Conservation (phyloP, 2,329 filamentous ascomycete genomes). For the Teratosphaeria gauchensis region DNA sequence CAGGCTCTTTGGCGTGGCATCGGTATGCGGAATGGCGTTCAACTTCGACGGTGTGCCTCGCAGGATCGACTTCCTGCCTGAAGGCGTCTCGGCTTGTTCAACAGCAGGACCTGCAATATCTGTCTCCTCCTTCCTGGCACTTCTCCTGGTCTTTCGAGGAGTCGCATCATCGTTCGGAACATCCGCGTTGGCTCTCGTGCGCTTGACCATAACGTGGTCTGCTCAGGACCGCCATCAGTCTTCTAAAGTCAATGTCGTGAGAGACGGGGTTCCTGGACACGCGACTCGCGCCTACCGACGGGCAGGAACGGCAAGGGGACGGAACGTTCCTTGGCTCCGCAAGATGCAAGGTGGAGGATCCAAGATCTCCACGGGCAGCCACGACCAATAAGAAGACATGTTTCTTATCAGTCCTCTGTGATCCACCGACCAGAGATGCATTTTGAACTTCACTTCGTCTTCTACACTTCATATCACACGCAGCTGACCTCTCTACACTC, state of each 20-base stretch:
- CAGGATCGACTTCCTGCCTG: conserved; percentile 24
- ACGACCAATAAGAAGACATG: neutral
- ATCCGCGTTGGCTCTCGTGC: conserved; percentile 10
- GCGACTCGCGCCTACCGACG: neutral
- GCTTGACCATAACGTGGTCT: conserved; percentile 13
- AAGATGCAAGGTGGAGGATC: neutral
- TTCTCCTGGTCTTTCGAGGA: conserved; percentile 16
- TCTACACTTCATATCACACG: neutral
- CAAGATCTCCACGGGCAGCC: neutral
- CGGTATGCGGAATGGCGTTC: conserved; percentile 14
- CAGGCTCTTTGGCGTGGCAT: conserved; percentile 34
- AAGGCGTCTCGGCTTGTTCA: conserved; percentile 19
- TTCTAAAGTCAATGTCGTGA: neutral
- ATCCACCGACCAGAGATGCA: neutral
- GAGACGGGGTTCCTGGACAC: too few relatives aligned
- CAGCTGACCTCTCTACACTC: neutral
- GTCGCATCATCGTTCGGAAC: conserved; percentile 15
- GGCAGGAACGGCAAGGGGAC: too few relatives aligned
- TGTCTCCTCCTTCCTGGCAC: conserved; percentile 4
- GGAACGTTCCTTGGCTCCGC: too few relatives aligned
- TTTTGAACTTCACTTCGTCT: neutral
- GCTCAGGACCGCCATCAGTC: neutral
- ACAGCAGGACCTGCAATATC: conserved; percentile 4
- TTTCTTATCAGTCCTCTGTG: neutral
- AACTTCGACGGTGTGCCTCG: conserved; percentile 20